Percentiles rank a stretch among this genome's conserved stretches.
phyloP scores from a whole-genome alignment of 192 early-diverging fungal genomes.

The Phycomyces nitens region DNA sequence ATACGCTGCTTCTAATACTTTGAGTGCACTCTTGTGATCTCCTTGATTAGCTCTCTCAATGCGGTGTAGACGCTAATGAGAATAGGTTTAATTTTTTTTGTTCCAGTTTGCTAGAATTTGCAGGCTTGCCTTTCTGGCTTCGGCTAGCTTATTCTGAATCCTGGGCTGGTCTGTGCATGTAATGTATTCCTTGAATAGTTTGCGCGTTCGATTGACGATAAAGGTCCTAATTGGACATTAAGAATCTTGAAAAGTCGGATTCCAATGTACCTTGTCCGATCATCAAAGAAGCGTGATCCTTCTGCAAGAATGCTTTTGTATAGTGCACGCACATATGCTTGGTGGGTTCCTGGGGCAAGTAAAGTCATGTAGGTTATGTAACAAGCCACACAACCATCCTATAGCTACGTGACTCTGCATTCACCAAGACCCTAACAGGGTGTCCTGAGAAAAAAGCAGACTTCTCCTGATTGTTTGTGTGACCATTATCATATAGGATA shows the following conservation, averaged over 20 bases:
- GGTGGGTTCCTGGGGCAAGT: neutral
- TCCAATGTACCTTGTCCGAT: constrained; percentile 25
- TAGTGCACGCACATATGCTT: constrained; percentile 17
- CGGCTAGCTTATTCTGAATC: constrained; percentile 25
- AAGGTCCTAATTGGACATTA: constrained; percentile 14
- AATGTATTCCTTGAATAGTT: constrained; percentile 22
- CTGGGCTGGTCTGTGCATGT: constrained; percentile 12
- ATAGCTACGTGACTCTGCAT: too few species aligned
- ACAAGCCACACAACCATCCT: neutral
- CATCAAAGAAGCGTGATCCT: constrained; percentile 31
- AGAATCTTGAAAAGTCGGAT: neutral
- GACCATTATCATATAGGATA: too few species aligned
- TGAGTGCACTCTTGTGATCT: constrained; percentile 22
- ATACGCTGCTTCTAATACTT: constrained; percentile 26
- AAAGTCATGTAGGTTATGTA: neutral
- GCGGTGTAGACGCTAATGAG: constrained; percentile 25
- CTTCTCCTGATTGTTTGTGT: too few species aligned
- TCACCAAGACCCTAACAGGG: too few species aligned
- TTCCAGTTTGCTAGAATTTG: neutral
- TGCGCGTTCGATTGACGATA: constrained; percentile 22
- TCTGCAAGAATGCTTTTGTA: constrained; percentile 29
- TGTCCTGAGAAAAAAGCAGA: too few species aligned
- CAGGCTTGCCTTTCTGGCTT: constrained; percentile 27
- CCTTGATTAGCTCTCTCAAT: constrained; percentile 26
- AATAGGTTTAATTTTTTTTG: neutral